Evolutionary conservation across 768 basidiomycete species (phyloP), one percentile per base, ranked within the genome.

Genomic region (Termitomyces sp.): DNA sequence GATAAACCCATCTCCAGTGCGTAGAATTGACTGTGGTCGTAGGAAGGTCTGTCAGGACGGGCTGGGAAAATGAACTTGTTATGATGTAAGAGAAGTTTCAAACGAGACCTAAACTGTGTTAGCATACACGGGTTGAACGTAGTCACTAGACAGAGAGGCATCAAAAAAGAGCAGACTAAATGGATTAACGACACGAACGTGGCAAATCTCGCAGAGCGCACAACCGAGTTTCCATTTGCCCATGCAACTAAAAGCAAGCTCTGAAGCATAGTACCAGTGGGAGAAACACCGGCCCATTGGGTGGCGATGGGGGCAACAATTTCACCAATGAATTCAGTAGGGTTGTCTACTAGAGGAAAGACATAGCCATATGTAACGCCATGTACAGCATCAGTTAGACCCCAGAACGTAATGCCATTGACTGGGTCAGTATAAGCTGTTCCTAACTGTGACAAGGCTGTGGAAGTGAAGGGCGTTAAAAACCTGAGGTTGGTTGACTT

Each of bases 1-100:
- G 75, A 71, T 78, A 87, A 4, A 85, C 82, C 79, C 82, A 85
- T 60, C 84, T 84, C 83, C 84, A 86, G 61, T 84, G 81, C 1
- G 84, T 85, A 0, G 81, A 67, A 61, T 84, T 84, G 26, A 85
- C 76, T 55, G 69, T 74, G 16, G 79, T 77, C 8, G 75, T 73
- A 5, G 79, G 77, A 12, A 84, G 69, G 45, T 76, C 76, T 1
- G 83, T 85, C 48, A 87, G 68, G 16, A 74, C 70, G 0, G 84
- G 83, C 2, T 82, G 83, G 18, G 68, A 54, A 65, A 82, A 76
- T 32, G 70, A 73, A n/a, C 78, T 58, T 78, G 58, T 4, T 12
- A 18, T 48, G 35, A 45, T 26, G 42, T 42, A 26, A 45, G 40
- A n/a, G 20, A 54, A 44, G 47, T 42, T 45, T 40, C 9, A 2